phyloP scores from a whole-genome alignment of 495 filamentous ascomycete species.

The Rhizodiscina lignyota region DNA sequence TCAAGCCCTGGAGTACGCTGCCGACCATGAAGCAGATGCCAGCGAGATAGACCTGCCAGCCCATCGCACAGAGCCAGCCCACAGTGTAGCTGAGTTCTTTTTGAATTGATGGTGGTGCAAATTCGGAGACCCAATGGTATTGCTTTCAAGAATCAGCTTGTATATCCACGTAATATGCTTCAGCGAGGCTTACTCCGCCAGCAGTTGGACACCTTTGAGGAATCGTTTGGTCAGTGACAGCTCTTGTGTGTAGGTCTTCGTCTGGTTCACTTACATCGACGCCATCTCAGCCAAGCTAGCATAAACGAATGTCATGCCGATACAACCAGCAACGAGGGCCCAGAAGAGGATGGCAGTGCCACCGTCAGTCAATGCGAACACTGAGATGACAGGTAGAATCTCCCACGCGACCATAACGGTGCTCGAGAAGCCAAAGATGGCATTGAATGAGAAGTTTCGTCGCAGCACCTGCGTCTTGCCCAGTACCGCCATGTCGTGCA shows the following conservation, averaged over 20 bases:
- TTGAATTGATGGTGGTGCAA: constrained; percentile 15
- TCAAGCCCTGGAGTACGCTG: constrained; percentile 41
- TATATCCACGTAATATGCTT: not conserved
- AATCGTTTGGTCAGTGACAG: too few species aligned
- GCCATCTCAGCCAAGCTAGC: constrained; percentile 10
- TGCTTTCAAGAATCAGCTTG: constrained; percentile 18
- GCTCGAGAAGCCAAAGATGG: not conserved
- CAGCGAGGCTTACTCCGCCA: not conserved
- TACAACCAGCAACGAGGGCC: constrained; percentile 10
- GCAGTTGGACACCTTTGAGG: too few species aligned
- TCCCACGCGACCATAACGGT: constrained; percentile 11
- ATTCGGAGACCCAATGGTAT: constrained; percentile 23
- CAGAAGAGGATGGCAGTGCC: constrained; percentile 17
- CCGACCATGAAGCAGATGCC: constrained; percentile 36
- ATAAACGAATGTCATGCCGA: constrained; percentile 8
- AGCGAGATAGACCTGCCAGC: constrained; percentile 42
- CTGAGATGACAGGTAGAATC: constrained; percentile 3
- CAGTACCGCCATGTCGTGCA: too few species aligned
- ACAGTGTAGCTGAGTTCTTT: constrained; percentile 18
- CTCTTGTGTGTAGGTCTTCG: too few species aligned
- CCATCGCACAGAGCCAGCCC: constrained; percentile 42
- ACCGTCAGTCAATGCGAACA: constrained; percentile 15
- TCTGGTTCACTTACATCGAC: too few species aligned
- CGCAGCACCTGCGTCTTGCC: too few species aligned
- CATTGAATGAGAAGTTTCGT: not conserved